Percentiles rank a stretch among this genome's conserved stretches.
Evolutionary conservation across 2,329 filamentous ascomycete genomes (phyloP).

Genomic region (Aspergillus amoenus): DNA sequence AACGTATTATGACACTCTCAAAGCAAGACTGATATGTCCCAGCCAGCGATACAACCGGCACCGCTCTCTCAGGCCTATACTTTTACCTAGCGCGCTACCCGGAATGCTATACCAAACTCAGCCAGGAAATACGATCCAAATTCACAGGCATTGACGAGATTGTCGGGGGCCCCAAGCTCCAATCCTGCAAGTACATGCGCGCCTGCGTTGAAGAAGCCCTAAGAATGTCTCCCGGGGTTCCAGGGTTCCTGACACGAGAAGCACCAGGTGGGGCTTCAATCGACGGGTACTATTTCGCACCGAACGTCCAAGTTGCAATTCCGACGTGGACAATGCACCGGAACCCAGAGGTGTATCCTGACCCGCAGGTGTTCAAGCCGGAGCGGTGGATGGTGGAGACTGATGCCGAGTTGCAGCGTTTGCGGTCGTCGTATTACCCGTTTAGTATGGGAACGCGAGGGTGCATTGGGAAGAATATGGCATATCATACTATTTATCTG

Average conservation of each 20-base stretch:
- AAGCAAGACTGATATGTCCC: background rate
- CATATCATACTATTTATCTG: too few species aligned
- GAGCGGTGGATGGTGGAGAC: too few species aligned
- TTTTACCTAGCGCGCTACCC: slow-evolving; percentile 43
- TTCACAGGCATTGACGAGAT: slow-evolving; percentile 41
- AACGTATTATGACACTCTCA: too few species aligned
- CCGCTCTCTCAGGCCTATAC: slow-evolving; percentile 36
- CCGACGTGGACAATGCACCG: too few species aligned
- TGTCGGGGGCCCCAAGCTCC: slow-evolving; percentile 31
- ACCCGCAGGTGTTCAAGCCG: too few species aligned
- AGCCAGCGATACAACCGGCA: slow-evolving; percentile 43
- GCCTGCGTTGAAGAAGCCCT: slow-evolving; percentile 44
- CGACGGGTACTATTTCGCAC: slow-evolving; percentile 23
- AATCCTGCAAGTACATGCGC: slow-evolving; percentile 39
- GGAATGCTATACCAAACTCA: slow-evolving; percentile 27
- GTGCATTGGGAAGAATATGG: too few species aligned
- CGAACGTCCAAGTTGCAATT: too few species aligned
- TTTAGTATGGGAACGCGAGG: too few species aligned
- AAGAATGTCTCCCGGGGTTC: slow-evolving; percentile 29
- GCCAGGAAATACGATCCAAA: slow-evolving; percentile 32
- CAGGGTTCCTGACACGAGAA: background rate
- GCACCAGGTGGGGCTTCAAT: slow-evolving; percentile 29
- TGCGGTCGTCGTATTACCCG: too few species aligned
- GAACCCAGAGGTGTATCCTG: too few species aligned
- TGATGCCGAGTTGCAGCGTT: too few species aligned